Evolutionary conservation across 352 stramenopile species (phyloP).

Genomic region (Blastocystis sp.): DNA sequence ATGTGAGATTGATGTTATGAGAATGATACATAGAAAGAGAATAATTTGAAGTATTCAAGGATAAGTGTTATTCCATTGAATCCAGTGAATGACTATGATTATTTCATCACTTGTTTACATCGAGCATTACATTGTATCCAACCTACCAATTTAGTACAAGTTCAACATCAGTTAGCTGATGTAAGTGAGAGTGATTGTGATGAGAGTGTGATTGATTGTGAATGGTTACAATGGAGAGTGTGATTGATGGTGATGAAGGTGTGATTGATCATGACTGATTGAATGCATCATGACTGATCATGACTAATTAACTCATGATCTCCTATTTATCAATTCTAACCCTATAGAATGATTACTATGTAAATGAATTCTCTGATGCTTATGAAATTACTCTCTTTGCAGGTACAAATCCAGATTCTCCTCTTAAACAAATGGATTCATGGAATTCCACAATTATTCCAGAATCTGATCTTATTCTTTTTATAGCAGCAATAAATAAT

Average conservation of each 20-base stretch:
- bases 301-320: too few relatives aligned
- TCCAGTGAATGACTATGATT: constrained; percentile 43
- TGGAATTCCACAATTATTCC: constrained; percentile 38
- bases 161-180: constrained; percentile 2
- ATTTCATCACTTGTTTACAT: constrained; percentile 18
- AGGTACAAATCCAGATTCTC: not conserved
- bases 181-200: not conserved
- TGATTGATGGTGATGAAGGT: too few relatives aligned
- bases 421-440: not conserved
- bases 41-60: constrained; percentile 35
- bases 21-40: not conserved
- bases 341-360: constrained; percentile 49
- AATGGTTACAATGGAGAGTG: not conserved
- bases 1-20: not conserved
- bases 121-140: not conserved
- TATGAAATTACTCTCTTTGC: constrained; percentile 47
- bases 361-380: constrained; percentile 35
- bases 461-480: constrained; percentile 46
- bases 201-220: not conserved
- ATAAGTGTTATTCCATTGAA: constrained; percentile 14
- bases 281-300: too few relatives aligned
- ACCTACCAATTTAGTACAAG: constrained; percentile 34
- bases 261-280: too few relatives aligned
- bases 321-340: too few relatives aligned
- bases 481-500: constrained; percentile 21